Conservation (phyloP, 2,329 filamentous ascomycete species). For the Trichoderma guizhouense region DNA sequence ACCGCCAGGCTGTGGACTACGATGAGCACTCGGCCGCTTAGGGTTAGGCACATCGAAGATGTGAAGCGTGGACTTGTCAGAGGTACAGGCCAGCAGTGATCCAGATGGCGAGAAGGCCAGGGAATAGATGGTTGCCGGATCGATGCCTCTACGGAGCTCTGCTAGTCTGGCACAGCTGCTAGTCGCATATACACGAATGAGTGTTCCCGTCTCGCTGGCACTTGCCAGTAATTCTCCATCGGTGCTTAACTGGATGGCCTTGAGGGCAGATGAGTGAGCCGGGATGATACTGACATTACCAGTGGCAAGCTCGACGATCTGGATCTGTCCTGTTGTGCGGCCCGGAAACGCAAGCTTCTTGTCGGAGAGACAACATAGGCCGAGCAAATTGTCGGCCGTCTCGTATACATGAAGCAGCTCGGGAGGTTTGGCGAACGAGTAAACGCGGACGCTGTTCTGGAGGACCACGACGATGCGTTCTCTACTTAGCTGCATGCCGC, state of each 20-base stretch:
- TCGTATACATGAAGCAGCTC: conserved; percentile 72
- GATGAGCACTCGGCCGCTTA: conserved; percentile 37
- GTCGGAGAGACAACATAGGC: conserved; percentile 73
- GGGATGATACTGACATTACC: conserved; percentile 90
- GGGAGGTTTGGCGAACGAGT: conserved; percentile 71
- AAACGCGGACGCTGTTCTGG: conserved; percentile 77
- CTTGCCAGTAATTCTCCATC: conserved; percentile 83
- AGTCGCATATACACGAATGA: conserved; percentile 82
- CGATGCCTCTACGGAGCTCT: conserved; percentile 84
- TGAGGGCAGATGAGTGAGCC: conserved; percentile 76
- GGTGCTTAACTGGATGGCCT: conserved; percentile 73
- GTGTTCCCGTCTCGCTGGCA: conserved; percentile 84
- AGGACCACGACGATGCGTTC: conserved; percentile 77
- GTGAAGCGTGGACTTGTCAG: conserved; percentile 94
- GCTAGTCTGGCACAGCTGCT: conserved; percentile 74
- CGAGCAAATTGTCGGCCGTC: conserved; percentile 79
- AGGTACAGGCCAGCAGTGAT: conserved; percentile 81
- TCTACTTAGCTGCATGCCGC: conserved; percentile 73
- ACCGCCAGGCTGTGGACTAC: conserved; percentile 29
- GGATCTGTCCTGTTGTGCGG: conserved; percentile 82
- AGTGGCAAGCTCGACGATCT: conserved; percentile 74
- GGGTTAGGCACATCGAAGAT: conserved; percentile 78
- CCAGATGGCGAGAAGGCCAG: conserved; percentile 83
- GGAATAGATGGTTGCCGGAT: conserved; percentile 82
- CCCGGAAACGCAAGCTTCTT: conserved; percentile 80